Conservation (phyloP, 805 yeast genomes). For the Candida stauntonica region DNA sequence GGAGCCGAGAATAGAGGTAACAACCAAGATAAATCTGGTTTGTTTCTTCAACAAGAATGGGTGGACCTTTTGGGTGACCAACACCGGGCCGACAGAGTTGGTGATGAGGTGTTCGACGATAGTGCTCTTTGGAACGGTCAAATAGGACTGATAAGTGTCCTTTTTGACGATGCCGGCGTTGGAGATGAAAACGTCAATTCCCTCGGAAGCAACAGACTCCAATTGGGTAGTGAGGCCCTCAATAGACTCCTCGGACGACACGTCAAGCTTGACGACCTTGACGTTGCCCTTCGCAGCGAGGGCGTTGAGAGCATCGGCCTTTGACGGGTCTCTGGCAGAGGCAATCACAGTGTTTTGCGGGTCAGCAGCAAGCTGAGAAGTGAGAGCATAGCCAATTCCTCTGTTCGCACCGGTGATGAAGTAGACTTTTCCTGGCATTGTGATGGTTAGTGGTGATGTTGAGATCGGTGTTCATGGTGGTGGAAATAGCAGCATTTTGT, state of each 20-base stretch:
- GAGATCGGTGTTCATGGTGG: too few species aligned
- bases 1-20: constrained; percentile 28
- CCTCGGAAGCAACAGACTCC: constrained; percentile 14
- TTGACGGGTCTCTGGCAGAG: constrained; percentile 13
- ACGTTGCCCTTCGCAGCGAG: constrained; percentile 19
- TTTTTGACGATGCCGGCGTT: constrained; percentile 26
- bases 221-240: constrained; percentile 14
- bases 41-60: constrained; percentile 17
- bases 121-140: constrained; percentile 3
- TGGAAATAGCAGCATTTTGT: too few species aligned
- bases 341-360: constrained; percentile 9
- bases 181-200: constrained; percentile 26
- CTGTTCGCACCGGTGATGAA: constrained; percentile 9
- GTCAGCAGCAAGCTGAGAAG: constrained; percentile 1
- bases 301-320: constrained; percentile 11
- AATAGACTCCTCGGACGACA: constrained; percentile 17
- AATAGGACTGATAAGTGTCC: neutral
- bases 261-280: constrained; percentile 25
- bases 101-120: constrained; percentile 2
- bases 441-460: too few species aligned
- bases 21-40: constrained; percentile 26
- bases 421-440: constrained; percentile 6
- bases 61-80: constrained; percentile 5
- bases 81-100: constrained; percentile 13
- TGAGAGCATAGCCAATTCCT: constrained; percentile 12